These are phyloP conservation scores for Botryotinia convoluta DNA, from an alignment of 2,329 filamentous ascomycete species.

Conservation along the genomic window DNA sequence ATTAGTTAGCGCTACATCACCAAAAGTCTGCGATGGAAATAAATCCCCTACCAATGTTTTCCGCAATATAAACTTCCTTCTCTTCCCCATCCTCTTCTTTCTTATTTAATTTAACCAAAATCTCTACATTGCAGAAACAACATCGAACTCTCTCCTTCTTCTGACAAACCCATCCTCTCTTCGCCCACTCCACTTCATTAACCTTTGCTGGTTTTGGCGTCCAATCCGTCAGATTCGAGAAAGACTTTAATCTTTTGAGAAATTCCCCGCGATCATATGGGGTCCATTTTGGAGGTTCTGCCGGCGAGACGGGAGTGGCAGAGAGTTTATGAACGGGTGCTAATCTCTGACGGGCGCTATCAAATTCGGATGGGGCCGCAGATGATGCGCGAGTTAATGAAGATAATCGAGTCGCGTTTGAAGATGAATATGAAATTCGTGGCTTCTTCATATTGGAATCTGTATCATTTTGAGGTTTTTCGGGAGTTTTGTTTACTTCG, in stretches of 20 bases:
- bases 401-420: slow-evolving; percentile 19
- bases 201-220: slow-evolving; percentile 85
- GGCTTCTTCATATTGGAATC: slow-evolving; percentile 35
- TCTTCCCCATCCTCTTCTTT: slow-evolving; percentile 57
- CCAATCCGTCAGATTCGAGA: slow-evolving; percentile 89
- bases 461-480: slow-evolving; percentile 33
- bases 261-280: slow-evolving; percentile 84
- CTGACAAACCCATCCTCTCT: slow-evolving; percentile 84
- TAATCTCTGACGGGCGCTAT: slow-evolving; percentile 32
- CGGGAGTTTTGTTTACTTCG: slow-evolving; percentile 41
- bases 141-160: slow-evolving; percentile 83
- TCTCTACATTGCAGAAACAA: slow-evolving; percentile 77
- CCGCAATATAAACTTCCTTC: slow-evolving; percentile 51
- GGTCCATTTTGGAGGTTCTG: slow-evolving; percentile 66
- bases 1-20: slow-evolving; percentile 31
- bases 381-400: slow-evolving; percentile 21
- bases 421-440: slow-evolving; percentile 29
- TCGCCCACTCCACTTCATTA: slow-evolving; percentile 92
- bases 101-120: slow-evolving; percentile 74
- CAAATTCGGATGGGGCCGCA: neutral
- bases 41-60: slow-evolving; percentile 56
- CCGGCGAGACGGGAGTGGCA: slow-evolving; percentile 20
- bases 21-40: slow-evolving; percentile 17
- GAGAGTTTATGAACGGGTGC: slow-evolving; percentile 24
- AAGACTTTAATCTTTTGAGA: slow-evolving; percentile 76